Conservation (phyloP, 805 yeast genomes). For the Nakazawaea ernobii region DNA sequence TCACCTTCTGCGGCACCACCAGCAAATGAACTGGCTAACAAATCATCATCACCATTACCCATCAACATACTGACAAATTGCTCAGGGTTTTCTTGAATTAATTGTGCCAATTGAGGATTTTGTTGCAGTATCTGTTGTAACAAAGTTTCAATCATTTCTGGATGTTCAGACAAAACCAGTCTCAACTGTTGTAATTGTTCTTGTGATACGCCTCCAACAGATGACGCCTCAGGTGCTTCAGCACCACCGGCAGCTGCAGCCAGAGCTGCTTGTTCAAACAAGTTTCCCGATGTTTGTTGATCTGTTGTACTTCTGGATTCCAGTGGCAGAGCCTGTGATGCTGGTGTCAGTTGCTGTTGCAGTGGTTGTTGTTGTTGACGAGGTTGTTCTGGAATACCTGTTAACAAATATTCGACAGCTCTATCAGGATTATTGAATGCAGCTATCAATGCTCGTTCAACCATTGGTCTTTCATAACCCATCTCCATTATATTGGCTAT, state of each 20-base stretch:
- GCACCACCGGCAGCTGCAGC: slow-evolving; percentile 24
- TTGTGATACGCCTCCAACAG: slow-evolving; percentile 21
- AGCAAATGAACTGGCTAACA: slow-evolving; percentile 31
- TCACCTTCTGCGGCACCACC: slow-evolving; percentile 33
- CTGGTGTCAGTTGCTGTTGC: slow-evolving; percentile 14
- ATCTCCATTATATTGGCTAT: slow-evolving; percentile 83
- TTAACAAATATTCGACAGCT: slow-evolving; percentile 90
- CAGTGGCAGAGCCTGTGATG: slow-evolving; percentile 1
- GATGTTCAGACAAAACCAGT: slow-evolving; percentile 75
- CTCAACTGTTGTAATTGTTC: slow-evolving; percentile 55
- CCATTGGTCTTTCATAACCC: slow-evolving; percentile 90
- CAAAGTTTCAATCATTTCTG: slow-evolving; percentile 80
- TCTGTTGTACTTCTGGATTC: slow-evolving; percentile 14
- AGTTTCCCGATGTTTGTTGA: slow-evolving; percentile 30
- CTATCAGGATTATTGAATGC: slow-evolving; percentile 97
- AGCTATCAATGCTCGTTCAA: slow-evolving; percentile 85
- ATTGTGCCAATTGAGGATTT: slow-evolving; percentile 79
- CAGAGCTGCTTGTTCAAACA: slow-evolving; percentile 49
- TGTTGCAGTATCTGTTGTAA: slow-evolving; percentile 75
- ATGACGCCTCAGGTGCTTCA: slow-evolving; percentile 13
- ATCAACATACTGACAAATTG: slow-evolving; percentile 72
- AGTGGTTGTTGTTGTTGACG: slow-evolving; percentile 27
- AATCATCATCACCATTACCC: slow-evolving; percentile 51
- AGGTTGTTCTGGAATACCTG: slow-evolving; percentile 73
- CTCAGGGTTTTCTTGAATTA: slow-evolving; percentile 85